These are phyloP conservation scores for Kodamaea suecica DNA, from an alignment of 1,139 yeast genomes.

Conservation along the genomic window DNA sequence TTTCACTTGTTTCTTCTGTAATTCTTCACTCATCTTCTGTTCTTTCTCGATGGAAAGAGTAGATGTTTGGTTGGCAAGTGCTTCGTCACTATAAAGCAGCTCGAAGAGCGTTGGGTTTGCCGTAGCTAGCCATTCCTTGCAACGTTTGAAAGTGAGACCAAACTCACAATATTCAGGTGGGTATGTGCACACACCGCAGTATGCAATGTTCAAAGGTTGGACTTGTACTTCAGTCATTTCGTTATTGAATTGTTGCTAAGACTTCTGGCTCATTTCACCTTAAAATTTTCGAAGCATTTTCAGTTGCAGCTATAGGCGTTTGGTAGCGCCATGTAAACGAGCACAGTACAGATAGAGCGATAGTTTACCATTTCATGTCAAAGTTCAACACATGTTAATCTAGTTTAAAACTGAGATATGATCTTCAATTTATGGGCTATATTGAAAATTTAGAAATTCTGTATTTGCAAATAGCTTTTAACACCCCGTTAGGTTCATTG, in stretches of 20 bases:
- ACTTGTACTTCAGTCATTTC: slow-evolving; percentile 34
- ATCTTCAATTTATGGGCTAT: no score
- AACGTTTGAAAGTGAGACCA: slow-evolving; percentile 75
- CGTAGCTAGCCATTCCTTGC: slow-evolving; percentile 77
- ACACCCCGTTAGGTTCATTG: no score
- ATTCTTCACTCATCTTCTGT: slow-evolving; percentile 74
- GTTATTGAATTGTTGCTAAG: neutral
- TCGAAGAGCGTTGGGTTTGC: slow-evolving; percentile 56
- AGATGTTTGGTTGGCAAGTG: slow-evolving; percentile 49
- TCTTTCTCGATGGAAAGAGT: slow-evolving; percentile 71
- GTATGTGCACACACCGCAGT: slow-evolving; percentile 82
- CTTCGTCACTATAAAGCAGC: slow-evolving; percentile 58
- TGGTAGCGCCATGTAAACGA: no score
- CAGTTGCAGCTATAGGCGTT: slow-evolving; percentile 1
- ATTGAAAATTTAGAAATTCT: no score
- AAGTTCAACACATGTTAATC: no score
- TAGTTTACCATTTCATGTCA: no score
- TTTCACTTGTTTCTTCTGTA: slow-evolving; percentile 81
- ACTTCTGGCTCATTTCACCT: neutral
- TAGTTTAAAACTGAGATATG: no score
- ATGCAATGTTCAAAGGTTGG: slow-evolving; percentile 47
- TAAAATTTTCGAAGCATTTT: neutral
- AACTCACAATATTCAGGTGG: slow-evolving; percentile 97
- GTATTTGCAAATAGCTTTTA: no score
- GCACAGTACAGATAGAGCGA: no score